Evolutionary conservation across 73 alveolate genomes (phyloP).

Genomic region (Symbiodinium pilosum): DNA sequence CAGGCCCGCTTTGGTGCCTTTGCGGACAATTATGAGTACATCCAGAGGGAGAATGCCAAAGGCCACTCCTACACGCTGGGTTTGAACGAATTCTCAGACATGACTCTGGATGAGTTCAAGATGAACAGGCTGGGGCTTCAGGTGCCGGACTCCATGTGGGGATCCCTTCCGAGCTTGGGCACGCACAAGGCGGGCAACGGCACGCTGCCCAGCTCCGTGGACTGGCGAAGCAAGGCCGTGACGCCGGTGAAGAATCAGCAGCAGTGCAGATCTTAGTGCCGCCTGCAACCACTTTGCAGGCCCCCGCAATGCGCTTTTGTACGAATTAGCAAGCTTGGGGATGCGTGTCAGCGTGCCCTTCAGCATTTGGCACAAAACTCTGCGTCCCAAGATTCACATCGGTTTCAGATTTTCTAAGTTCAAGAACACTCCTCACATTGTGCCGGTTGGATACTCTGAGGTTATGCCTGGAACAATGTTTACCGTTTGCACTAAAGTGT

Average conservation of each 20-base stretch:
- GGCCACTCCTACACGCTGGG: conserved; percentile 33
- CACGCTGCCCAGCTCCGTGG: conserved; percentile 21
- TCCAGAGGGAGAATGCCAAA: conserved; percentile 21
- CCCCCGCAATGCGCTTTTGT: too few relatives aligned
- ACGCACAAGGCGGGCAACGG: background rate
- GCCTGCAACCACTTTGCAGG: too few relatives aligned
- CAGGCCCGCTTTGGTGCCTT: conserved; percentile 50
- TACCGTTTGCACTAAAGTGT: too few relatives aligned
- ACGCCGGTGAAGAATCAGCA: conserved; percentile 37
- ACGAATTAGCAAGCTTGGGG: too few relatives aligned
- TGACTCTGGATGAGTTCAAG: conserved; percentile 64
- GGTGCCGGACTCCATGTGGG: conserved; percentile 14
- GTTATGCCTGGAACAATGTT: too few relatives aligned
- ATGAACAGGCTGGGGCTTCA: conserved; percentile 26
- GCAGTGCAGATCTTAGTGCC: conserved; percentile 25
- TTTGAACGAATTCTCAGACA: conserved; percentile 39
- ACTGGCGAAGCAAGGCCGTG: conserved; percentile 58
- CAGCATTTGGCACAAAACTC: too few relatives aligned
- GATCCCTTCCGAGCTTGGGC: background rate
- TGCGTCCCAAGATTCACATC: too few relatives aligned
- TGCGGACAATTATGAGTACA: background rate
- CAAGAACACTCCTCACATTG: too few relatives aligned
- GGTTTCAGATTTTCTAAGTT: too few relatives aligned
- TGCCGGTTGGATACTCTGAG: too few relatives aligned
- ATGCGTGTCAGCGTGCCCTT: too few relatives aligned